Conservation (phyloP, 2,329 filamentous ascomycete species). For the Gliomastix tumulicola region DNA sequence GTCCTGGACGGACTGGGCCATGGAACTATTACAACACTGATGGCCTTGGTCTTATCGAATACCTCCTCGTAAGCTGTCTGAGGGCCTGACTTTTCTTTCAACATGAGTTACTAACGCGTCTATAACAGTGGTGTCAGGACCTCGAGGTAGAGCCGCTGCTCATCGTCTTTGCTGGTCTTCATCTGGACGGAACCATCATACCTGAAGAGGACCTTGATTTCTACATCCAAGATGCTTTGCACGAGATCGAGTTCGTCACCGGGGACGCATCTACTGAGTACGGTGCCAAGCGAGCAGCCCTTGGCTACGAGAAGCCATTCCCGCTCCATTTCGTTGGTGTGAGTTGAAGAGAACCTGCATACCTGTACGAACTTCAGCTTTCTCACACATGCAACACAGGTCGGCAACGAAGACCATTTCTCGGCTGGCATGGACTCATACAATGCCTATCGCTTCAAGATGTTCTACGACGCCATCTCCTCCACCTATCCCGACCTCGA, state of each 20-base stretch:
- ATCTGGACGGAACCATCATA: conserved; percentile 27
- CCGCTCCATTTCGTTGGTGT: conserved; percentile 42
- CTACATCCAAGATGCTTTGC: conserved; percentile 38
- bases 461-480: conserved; percentile 39
- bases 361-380: neutral
- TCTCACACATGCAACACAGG: conserved; percentile 8
- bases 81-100: neutral
- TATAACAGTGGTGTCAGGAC: neutral
- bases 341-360: neutral
- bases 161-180: conserved; percentile 1
- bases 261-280: conserved; percentile 34
- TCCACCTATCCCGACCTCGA: conserved; percentile 29
- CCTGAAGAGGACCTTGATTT: conserved; percentile 32
- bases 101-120: neutral
- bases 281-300: conserved; percentile 36
- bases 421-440: conserved; percentile 24
- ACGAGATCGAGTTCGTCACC: conserved; percentile 45
- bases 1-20: conserved; percentile 25
- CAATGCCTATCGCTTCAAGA: conserved; percentile 31
- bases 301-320: conserved; percentile 44
- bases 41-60: conserved; percentile 43
- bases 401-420: conserved; percentile 41
- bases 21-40: conserved; percentile 37
- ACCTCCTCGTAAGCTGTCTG: conserved; percentile 21
- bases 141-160: neutral